Conservation (phyloP, 2,329 filamentous ascomycete species). For the Fusarium buharicum region DNA sequence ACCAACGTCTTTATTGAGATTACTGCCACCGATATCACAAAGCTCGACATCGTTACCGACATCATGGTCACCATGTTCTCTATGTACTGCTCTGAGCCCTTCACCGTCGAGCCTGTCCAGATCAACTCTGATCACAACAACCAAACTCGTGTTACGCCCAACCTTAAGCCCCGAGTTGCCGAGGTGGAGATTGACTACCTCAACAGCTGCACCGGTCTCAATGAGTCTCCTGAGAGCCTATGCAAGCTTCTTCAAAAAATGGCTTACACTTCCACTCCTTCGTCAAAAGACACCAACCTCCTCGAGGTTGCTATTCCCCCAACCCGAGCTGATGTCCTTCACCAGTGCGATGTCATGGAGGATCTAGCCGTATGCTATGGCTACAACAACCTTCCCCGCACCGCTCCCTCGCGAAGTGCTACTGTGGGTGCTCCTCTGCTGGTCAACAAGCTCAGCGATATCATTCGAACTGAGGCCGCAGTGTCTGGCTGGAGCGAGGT, state of each 20-base stretch:
- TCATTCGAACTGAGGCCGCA: conserved; percentile 86
- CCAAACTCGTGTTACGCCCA: conserved; percentile 82
- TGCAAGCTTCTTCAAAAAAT: conserved; percentile 87
- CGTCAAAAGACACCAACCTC: conserved; percentile 72
- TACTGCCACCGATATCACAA: conserved; percentile 94
- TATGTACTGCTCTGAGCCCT: conserved; percentile 85
- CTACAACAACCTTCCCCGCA: conserved; percentile 93
- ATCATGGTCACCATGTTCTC: conserved; percentile 99
- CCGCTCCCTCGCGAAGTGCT: conserved; percentile 85
- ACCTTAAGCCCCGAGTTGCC: conserved; percentile 78
- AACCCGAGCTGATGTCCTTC: conserved; percentile 92
- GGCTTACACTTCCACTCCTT: conserved; percentile 84
- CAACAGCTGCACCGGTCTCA: conserved; percentile 89
- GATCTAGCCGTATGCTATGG: conserved; percentile 96
- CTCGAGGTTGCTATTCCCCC: conserved; percentile 86
- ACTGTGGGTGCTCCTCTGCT: conserved; percentile 87
- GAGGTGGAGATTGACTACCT: conserved; percentile 92
- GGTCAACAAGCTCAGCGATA: conserved; percentile 95
- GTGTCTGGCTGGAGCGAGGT: conserved; percentile 98
- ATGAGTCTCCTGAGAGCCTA: conserved; percentile 77
- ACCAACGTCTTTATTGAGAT: conserved; percentile 97
- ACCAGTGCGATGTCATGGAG: conserved; percentile 99
- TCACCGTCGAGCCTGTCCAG: conserved; percentile 93
- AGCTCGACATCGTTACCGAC: conserved; percentile 94
- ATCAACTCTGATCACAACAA: conserved; percentile 92